Conservation (phyloP, 495 filamentous ascomycete genomes). For the Entonaema liquescens region DNA sequence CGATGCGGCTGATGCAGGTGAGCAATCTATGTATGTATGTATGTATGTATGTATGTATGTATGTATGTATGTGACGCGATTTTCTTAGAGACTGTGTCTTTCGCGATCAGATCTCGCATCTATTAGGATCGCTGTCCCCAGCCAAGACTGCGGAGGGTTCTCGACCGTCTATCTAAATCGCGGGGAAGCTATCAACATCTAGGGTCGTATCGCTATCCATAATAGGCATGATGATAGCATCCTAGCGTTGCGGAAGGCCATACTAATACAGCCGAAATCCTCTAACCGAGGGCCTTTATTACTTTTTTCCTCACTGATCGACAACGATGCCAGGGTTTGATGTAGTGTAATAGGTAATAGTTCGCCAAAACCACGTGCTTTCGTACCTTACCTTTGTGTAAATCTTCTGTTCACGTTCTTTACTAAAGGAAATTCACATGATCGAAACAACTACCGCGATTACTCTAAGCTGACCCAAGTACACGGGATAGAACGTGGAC, state of each 20-base stretch:
- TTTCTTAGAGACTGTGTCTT: slow-evolving; percentile 8
- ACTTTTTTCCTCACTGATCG: slow-evolving; percentile 37
- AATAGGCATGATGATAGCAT: slow-evolving; percentile 19
- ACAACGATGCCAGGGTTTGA: slow-evolving; percentile 33
- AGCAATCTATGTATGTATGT: slow-evolving; percentile 9
- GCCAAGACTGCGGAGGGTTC: slow-evolving; percentile 31
- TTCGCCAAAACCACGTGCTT: background rate
- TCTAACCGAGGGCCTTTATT: slow-evolving; percentile 18
- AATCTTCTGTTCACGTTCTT: background rate
- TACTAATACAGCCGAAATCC: slow-evolving; percentile 25
- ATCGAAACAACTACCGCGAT: background rate
- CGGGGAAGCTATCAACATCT: slow-evolving; percentile 25
- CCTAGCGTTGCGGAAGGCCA: slow-evolving; percentile 14
- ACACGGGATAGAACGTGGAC: background rate
- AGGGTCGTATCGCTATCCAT: slow-evolving; percentile 24
- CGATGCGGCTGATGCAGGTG: slow-evolving; percentile 22
- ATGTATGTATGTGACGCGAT: slow-evolving; percentile 5
- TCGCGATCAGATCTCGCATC: slow-evolving; percentile 20
- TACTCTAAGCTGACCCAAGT: background rate
- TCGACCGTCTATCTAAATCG: slow-evolving; percentile 30
- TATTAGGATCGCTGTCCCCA: slow-evolving; percentile 8
- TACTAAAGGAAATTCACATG: background rate
- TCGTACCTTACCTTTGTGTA: background rate
- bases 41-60: slow-evolving; percentile 8
- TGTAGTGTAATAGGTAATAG: background rate